Base-by-base conservation (phyloP, 1,284 basidiomycete species). In the Melampsora americana region DNA sequence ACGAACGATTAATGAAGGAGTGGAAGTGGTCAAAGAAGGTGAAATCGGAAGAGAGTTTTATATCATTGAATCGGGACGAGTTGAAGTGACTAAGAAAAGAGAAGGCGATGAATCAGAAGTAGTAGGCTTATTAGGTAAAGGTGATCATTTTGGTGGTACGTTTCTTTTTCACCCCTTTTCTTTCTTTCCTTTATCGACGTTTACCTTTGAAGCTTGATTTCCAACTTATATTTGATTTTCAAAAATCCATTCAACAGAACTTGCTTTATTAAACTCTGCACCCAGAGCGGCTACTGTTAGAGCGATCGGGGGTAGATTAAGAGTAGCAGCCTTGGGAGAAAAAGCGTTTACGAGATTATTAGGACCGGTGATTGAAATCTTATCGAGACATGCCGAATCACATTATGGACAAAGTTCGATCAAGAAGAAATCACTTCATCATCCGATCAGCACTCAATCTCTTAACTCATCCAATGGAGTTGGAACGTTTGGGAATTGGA, bases 71-170 rank as follows among this genome's bases (percentile, higher is more conserved):
- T 92, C 92, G 79, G 95, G 95, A 26, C 88, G 91, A 78, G 95
- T 95, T 2, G 86, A 90, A 74, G 94, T 94, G 3, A 90, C 90
- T 76, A 96, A 97, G 89, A 79, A 84, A 85, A 77, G 50, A 53
- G 87, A 88, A 9, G 87, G 88, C 61, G 68, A 60, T 42, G 79
- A 71, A 42, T 64, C 65, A 77, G 85, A 89, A 28, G 85, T 86
- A 11, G 92, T 97, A 14, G 91, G 91, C 20, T 87, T 85, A 75
- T 87, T 93, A 69, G 87, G 86, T 80, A 92, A 93, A 80, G 95
- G 95, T 16, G 95, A 99, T 83, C 99, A 98, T 87, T 99, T 99
- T 86, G 95, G 95, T 84, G 94, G 94, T 93, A 80, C 81, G 90
- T 84, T 3, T 60, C 35, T 77, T 18, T 9, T 9, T 42, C 66